A percentile compares a stretch with the other conserved stretches of the same genome.
Evolutionary conservation across 441 rosid genomes (phyloP).

Genomic region (Arabidopsis lyrata): DNA sequence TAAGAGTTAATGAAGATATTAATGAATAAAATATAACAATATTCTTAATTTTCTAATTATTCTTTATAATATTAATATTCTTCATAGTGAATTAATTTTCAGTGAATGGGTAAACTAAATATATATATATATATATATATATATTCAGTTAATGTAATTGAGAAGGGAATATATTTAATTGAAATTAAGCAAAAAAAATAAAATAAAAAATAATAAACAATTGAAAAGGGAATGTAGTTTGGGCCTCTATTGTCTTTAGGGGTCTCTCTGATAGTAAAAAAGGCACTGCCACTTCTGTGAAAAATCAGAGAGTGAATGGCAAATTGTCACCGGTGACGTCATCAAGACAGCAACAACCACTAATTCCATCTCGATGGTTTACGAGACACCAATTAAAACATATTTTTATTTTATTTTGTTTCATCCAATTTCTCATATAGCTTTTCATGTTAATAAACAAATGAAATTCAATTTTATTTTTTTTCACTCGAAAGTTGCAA

Average conservation of each 20-base stretch:
- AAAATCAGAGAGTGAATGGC: conserved; percentile 35
- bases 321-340: conserved; percentile 46
- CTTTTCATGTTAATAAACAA: conserved; percentile 11
- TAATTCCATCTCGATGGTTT: conserved; percentile 36
- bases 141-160: not conserved
- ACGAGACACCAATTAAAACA: conserved; percentile 30
- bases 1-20: too few relatives aligned
- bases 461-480: not conserved
- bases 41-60: too few relatives aligned
- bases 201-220: too few relatives aligned
- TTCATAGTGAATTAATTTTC: too few relatives aligned
- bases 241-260: conserved; percentile 33
- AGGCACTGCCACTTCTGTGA: conserved; percentile 42
- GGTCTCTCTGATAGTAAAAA: conserved; percentile 29
- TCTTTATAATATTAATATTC: too few relatives aligned
- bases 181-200: too few relatives aligned
- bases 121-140: too few relatives aligned
- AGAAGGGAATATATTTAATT: conserved; percentile 13
- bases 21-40: too few relatives aligned
- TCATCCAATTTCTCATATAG: not conserved
- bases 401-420: conserved; percentile 14
- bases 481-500: conserved; percentile 20
- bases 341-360: conserved; percentile 54
- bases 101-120: too few relatives aligned
- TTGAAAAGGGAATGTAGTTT: conserved; percentile 32